phyloP scores from a whole-genome alignment of 805 yeast genomes.

The Teunomyces gatunensis region DNA sequence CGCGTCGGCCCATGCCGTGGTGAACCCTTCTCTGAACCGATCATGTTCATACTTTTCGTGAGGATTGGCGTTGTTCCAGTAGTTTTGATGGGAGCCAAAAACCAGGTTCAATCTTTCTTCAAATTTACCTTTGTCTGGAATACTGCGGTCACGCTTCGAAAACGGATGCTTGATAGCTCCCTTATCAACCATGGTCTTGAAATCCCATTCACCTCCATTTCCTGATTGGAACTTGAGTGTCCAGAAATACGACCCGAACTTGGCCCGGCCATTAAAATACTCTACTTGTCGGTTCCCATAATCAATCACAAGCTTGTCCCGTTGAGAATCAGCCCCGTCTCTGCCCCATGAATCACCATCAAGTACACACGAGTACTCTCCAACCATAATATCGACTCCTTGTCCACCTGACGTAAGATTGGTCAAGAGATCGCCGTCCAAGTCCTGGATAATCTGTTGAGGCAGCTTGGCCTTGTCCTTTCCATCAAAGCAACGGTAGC shows the following conservation, averaged over 20 bases:
- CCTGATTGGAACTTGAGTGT: conserved; percentile 84
- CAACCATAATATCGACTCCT: conserved; percentile 72
- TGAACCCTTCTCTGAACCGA: conserved; percentile 77
- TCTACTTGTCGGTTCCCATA: conserved; percentile 60
- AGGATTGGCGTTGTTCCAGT: conserved; percentile 65
- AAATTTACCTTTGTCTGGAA: conserved; percentile 43
- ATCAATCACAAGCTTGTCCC: conserved; percentile 54
- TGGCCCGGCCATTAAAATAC: conserved; percentile 51
- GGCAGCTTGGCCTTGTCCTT: conserved; percentile 66
- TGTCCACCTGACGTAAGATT: conserved; percentile 42
- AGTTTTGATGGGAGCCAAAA: conserved; percentile 49
- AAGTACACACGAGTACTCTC: conserved; percentile 88
- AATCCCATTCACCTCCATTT: conserved; percentile 97
- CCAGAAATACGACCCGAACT: conserved; percentile 85
- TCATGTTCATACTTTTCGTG: conserved; percentile 72
- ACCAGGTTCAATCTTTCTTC: conserved; percentile 39
- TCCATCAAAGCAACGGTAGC: conserved; percentile 82
- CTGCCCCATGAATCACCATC: conserved; percentile 74
- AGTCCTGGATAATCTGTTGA: conserved; percentile 56
- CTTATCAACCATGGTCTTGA: conserved; percentile 66
- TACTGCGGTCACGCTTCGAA: conserved; percentile 17
- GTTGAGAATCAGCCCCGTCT: conserved; percentile 34
- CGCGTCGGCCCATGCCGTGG: conserved; percentile 72
- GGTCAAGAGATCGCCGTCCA: conserved; percentile 48
- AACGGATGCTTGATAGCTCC: conserved; percentile 43